Evolutionary conservation across 2,329 filamentous ascomycete species (phyloP).

Genomic region (Cephalotrichum gorgonifer): DNA sequence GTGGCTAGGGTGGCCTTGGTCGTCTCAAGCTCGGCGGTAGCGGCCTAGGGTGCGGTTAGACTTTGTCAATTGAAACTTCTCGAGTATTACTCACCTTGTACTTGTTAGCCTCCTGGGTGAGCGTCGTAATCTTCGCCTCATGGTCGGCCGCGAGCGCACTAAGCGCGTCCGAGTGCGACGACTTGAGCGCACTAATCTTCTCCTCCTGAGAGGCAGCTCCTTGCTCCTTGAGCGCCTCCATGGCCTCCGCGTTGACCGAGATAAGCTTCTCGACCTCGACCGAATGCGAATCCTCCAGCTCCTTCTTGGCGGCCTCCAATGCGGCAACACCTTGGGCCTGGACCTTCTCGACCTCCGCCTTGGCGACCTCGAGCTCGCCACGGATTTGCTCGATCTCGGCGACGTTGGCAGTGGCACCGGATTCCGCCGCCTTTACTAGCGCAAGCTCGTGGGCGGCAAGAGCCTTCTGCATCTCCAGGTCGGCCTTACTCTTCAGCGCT

Average conservation of each 20-base stretch:
- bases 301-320: slow-evolving; percentile 28
- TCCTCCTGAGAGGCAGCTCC: slow-evolving; percentile 33
- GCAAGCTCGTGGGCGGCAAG: slow-evolving; percentile 7
- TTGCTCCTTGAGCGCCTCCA: slow-evolving; percentile 30
- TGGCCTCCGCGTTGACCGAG: slow-evolving; percentile 27
- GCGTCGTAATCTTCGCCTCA: slow-evolving; percentile 18
- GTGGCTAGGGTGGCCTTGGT: slow-evolving; percentile 33
- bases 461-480: neutral
- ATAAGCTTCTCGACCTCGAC: slow-evolving; percentile 37
- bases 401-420: slow-evolving; percentile 19
- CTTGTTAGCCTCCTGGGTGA: slow-evolving; percentile 17
- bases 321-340: slow-evolving; percentile 21
- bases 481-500: neutral
- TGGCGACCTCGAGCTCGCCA: slow-evolving; percentile 13
- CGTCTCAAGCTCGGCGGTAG: slow-evolving; percentile 22
- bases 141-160: slow-evolving; percentile 34
- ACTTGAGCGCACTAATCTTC: slow-evolving; percentile 14
- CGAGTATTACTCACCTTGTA: slow-evolving; percentile 13
- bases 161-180: slow-evolving; percentile 29
- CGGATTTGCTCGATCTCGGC: slow-evolving; percentile 23
- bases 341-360: slow-evolving; percentile 21
- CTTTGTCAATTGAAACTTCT: neutral
- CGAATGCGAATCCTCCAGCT: slow-evolving; percentile 32
- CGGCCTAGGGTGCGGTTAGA: neutral
- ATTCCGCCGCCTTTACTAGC: slow-evolving; percentile 15